Base-by-base conservation (phyloP, 176 grass and related monocot species). In the Oryza longistaminata region DNA sequence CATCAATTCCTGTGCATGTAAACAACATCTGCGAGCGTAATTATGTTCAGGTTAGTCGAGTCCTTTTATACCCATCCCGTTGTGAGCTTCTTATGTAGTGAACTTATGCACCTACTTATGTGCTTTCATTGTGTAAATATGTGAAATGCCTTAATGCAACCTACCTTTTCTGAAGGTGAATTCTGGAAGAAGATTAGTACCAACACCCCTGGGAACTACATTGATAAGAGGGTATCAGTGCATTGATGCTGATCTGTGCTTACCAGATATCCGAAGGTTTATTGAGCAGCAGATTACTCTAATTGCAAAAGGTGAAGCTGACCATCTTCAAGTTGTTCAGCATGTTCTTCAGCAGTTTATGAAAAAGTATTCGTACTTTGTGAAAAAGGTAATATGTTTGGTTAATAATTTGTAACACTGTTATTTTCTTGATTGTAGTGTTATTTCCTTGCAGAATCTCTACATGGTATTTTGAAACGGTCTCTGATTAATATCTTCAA, bases 231-330 rank as follows among this genome's bases (percentile, higher is more conserved):
- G 95, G 62, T 98, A 98, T 55, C 95, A 98, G 64, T 95, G 95
- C 81, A 98, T 98, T 85, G 95, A 98, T 85, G 79, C 93, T 25
- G 93, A 98, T 83, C 91, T 98, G 60, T 98, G 93, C 82, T 91
- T 95, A 81, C 95, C 95, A 58, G 95, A 98, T 75, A 98, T 97
- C 85, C 87, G 92, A 74, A 91, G 95, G 78, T 97, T 97, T 89
- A 97, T 97, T 88, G 95, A 97, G 68, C 95, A 97, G 67, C 95
- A 97, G 83, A 97, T 97, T 73, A 95, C 95, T 74, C 84, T 97
- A 68, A 91, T 94, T 86, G 92, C 95, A 74, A 93, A 94, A 91
- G 92, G 95, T 34, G 93, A 94, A 88, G 90, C 85, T 75, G 89
- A 93, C 83, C 87, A 97, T 90, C 66, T 80, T 73, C 79, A 39